Conservation (phyloP, 805 yeast species). For the Monosporozyma aerobia region DNA sequence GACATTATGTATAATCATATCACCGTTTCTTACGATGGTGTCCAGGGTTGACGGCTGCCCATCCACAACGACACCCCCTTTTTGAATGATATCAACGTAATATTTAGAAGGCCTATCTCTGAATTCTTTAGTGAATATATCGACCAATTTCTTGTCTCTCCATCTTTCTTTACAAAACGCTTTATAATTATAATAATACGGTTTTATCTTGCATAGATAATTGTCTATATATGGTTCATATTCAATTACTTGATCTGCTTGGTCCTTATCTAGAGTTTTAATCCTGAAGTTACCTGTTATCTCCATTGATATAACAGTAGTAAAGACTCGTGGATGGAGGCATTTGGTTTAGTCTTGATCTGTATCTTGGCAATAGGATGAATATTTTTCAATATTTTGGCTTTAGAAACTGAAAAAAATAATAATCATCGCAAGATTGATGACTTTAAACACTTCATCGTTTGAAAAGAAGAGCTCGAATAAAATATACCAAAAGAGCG, state of each 20-base stretch:
- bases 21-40: constrained; percentile 69
- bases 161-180: constrained; percentile 89
- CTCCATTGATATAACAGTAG: neutral
- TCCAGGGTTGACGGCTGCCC: constrained; percentile 54
- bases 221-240: neutral
- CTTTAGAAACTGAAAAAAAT: neutral
- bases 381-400: neutral
- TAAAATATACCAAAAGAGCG: neutral
- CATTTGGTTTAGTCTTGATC: neutral
- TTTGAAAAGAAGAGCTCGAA: neutral
- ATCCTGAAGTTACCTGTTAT: neutral
- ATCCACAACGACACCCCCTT: constrained; percentile 72
- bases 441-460: neutral
- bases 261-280: neutral
- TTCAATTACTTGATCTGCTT: neutral
- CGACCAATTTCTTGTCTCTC: constrained; percentile 74
- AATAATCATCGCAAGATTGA: neutral
- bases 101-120: constrained; percentile 63
- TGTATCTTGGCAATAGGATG: neutral
- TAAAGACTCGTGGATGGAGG: neutral
- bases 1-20: constrained; percentile 63
- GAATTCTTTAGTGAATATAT: constrained; percentile 77
- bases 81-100: constrained; percentile 44
- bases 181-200: constrained; percentile 81
- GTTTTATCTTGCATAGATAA: constrained; percentile 40